phyloP scores from a whole-genome alignment of 2,329 filamentous ascomycete species.

The Fusarium odoratissimum region DNA sequence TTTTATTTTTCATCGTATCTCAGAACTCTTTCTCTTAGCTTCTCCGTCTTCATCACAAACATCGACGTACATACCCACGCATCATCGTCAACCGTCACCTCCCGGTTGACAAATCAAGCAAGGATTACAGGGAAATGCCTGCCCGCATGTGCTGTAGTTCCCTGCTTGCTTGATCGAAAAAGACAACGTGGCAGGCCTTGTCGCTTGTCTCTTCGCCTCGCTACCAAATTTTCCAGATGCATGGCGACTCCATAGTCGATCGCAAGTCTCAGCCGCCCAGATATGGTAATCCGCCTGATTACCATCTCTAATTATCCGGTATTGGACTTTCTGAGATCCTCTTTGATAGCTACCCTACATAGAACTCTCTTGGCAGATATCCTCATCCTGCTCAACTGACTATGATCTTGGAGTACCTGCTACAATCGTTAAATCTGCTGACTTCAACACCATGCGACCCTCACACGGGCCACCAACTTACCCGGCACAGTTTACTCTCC shows the following conservation, averaged over 20 bases:
- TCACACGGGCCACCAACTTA: conserved; percentile 15
- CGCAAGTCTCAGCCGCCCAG: conserved; percentile 12
- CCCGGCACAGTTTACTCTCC: conserved; percentile 20
- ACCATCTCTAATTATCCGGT: conserved; percentile 40
- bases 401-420: conserved; percentile 7
- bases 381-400: not conserved
- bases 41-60: conserved; percentile 14
- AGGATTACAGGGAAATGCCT: conserved; percentile 15
- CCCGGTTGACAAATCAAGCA: conserved; percentile 29
- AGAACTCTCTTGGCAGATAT: not conserved
- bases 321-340: conserved; percentile 22
- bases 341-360: conserved; percentile 2
- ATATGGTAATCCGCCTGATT: conserved; percentile 22
- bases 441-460: conserved; percentile 42
- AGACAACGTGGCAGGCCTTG: conserved; percentile 37
- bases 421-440: conserved; percentile 39
- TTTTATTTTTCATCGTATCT: conserved; percentile 1
- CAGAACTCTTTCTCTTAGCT: not conserved
- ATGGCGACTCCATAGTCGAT: conserved; percentile 31
- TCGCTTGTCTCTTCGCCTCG: conserved; percentile 13
- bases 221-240: conserved; percentile 14
- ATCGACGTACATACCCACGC: conserved; percentile 1
- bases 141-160: conserved; percentile 3
- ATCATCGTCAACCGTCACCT: conserved; percentile 14
- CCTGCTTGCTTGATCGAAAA: conserved; percentile 25